phyloP scores from a whole-genome alignment of 345 rosid species.

The Firmiana major region DNA sequence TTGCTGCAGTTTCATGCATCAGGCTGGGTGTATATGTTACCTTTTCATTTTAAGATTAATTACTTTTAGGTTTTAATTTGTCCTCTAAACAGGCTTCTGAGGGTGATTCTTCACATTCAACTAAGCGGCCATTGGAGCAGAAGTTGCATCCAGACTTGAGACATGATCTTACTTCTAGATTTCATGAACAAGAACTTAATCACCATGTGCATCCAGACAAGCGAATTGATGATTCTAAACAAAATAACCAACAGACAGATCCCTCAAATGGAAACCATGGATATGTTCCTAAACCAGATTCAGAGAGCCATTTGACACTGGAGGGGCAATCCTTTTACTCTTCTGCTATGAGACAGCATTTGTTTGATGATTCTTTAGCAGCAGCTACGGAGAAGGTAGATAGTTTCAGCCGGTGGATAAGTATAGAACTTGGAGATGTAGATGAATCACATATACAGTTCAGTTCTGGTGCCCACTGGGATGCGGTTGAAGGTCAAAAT shows the following conservation, averaged over 20 bases:
- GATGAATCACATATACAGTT: constrained; percentile 53
- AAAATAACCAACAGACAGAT: constrained; percentile 23
- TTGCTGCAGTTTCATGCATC: background rate
- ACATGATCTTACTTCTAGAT: constrained; percentile 29
- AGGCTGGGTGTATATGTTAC: background rate
- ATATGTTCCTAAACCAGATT: constrained; percentile 24
- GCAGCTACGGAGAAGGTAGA: constrained; percentile 80
- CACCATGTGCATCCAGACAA: constrained; percentile 12
- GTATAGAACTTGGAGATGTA: constrained; percentile 88
- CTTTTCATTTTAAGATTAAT: background rate
- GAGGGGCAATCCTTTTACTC: constrained; percentile 48
- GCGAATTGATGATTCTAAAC: constrained; percentile 16
- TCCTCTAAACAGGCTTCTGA: constrained; percentile 31
- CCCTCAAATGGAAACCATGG: constrained; percentile 31
- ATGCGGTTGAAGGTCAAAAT: constrained; percentile 52
- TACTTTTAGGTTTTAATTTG: background rate
- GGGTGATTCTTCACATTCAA: constrained; percentile 21
- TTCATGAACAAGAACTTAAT: constrained; percentile 38
- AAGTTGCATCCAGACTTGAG: constrained; percentile 38
- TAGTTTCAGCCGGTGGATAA: constrained; percentile 93
- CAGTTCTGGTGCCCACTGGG: constrained; percentile 62
- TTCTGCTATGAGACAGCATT: constrained; percentile 42
- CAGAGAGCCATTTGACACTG: constrained; percentile 24
- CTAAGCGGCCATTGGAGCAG: constrained; percentile 31
- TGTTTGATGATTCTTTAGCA: constrained; percentile 41